Evolutionary conservation across 2,329 filamentous ascomycete genomes (phyloP), one percentile per base, ranked within the genome.

Genomic region (Colletotrichum zoysiae): DNA sequence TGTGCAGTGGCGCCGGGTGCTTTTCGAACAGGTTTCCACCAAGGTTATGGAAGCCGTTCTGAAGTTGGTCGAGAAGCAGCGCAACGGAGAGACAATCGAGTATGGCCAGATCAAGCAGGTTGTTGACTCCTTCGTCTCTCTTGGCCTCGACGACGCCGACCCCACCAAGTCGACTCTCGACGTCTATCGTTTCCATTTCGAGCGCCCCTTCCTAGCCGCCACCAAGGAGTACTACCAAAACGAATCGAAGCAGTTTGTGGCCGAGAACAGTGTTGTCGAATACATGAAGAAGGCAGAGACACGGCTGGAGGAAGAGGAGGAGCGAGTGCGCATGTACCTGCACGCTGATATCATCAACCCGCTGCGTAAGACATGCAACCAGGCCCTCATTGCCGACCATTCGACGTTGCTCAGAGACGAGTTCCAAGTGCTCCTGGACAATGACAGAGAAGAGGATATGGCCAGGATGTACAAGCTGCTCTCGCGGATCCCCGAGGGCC

Each of bases 211-310:
- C 87, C 88, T 99, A 64, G 87, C 88, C 7, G 94, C 95, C 3
- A 99, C 96, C 12, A 90, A 89, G 76, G 84, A 87, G 40, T 99
- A 97, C 84, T 99, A 99, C 81, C 88, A 94, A 76, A 91, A 92
- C 57, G 97, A 99, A 81, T 98, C 96, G 26, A 94, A 94, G 77
- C 92, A 95, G 74, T 99, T 99, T 79, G 90, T 99, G 44, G 93
- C 95, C 14, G 95, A 98, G 81, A 99, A 99, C 81, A 97, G 93
- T 74, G 95, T 99, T 5, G 95, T 99, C 44, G 96, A 99, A 79
- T 99, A 98, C 84, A 98, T 99, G 96, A 98, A 98, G 87, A 99
- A 99, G 88, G 97, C 96, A 0, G 95, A 98, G 83, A 84, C 90
- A 53, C 91, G 96, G 42, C 84, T 99, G 73, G 90, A 94, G 9